A percentile compares a stretch with the other conserved stretches of the same genome.
phyloP scores from a whole-genome alignment of 768 basidiomycete genomes.

The Lentinula raphanica region DNA sequence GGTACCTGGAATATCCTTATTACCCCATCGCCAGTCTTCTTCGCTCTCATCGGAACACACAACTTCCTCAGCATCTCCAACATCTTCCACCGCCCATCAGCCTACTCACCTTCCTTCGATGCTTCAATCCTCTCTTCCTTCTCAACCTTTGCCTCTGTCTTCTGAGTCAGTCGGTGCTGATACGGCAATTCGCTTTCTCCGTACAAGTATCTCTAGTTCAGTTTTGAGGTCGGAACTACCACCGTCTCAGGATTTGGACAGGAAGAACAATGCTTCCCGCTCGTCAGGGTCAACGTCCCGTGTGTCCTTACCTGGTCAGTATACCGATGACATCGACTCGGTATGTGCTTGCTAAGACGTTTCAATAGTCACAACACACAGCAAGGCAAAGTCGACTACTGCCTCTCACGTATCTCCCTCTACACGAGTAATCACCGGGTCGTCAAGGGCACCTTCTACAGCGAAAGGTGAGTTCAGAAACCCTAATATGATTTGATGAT shows the following conservation, averaged over 20 bases:
- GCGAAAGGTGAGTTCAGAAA: background rate
- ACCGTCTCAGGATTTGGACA: background rate
- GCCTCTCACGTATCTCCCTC: background rate
- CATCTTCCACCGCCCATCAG: background rate
- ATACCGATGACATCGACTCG: background rate
- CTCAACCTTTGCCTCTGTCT: background rate
- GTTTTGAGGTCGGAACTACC: background rate
- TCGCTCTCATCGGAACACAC: background rate
- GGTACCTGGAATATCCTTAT: background rate
- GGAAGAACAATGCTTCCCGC: background rate
- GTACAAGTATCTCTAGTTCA: background rate
- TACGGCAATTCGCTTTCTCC: background rate
- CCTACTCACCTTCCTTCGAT: background rate
- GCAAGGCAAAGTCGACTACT: background rate
- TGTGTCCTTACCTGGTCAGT: background rate
- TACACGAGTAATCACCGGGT: background rate
- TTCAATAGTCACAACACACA: background rate
- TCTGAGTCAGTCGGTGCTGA: background rate
- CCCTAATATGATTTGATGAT: background rate
- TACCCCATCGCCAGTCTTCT: background rate
- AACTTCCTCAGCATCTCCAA: background rate
- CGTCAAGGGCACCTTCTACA: background rate
- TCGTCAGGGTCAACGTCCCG: background rate
- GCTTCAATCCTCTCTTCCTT: background rate
- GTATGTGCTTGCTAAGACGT: background rate